A percentile compares a stretch with the other conserved stretches of the same genome.
Conservation (phyloP, 495 filamentous ascomycete genomes). For the Daldinia loculata region DNA sequence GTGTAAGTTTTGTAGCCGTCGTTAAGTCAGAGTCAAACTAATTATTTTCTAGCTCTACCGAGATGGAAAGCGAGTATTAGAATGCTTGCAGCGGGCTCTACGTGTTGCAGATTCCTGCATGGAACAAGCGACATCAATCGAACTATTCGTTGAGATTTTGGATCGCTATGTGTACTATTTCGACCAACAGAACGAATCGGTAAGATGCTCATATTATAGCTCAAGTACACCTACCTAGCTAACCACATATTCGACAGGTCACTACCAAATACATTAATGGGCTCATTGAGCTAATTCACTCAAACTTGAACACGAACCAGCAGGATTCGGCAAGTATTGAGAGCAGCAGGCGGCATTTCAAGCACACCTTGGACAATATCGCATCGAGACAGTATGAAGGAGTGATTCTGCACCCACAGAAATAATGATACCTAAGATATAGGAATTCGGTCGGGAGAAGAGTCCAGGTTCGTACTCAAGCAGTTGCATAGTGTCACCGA, state of each 20-base stretch:
- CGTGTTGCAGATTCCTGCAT: conserved; percentile 98
- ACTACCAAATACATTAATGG: conserved; percentile 98
- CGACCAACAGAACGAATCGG: conserved; percentile 97
- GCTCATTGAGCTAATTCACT: conserved; percentile 97
- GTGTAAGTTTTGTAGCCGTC: conserved; percentile 63
- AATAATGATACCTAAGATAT: conserved; percentile 38
- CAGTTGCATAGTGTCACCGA: background rate
- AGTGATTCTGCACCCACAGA: conserved; percentile 78
- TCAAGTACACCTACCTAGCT: background rate
- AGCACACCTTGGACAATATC: conserved; percentile 94
- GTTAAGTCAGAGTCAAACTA: background rate
- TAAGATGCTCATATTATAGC: conserved; percentile 51
- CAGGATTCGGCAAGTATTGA: conserved; percentile 84
- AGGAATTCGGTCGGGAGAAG: background rate
- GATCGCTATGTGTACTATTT: conserved; percentile 99
- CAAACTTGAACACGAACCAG: conserved; percentile 81
- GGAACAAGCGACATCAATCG: conserved; percentile 97
- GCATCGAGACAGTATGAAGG: conserved; percentile 91
- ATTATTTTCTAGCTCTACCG: conserved; percentile 78
- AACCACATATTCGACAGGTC: conserved; percentile 61
- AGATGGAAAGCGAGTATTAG: conserved; percentile 94
- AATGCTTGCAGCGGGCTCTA: conserved; percentile 93
- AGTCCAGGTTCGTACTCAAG: background rate
- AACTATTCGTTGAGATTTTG: conserved; percentile 97
- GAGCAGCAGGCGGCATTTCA: conserved; percentile 87